These are phyloP conservation scores for Taphrina populina DNA, from an alignment of 1,139 yeast genomes.

Conservation along the genomic window DNA sequence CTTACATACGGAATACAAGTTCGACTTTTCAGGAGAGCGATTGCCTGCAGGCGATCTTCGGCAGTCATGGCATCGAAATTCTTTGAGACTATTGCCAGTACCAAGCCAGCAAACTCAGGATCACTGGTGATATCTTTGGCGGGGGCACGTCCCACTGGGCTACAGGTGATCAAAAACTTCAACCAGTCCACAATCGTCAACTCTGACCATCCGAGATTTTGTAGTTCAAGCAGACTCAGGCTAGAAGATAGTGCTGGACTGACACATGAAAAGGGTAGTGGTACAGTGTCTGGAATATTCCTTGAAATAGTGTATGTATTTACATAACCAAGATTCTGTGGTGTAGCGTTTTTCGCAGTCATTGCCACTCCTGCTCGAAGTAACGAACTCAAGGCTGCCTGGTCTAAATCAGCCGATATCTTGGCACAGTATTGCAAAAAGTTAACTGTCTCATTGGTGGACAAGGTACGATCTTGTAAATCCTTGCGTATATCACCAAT, in stretches of 20 bases:
- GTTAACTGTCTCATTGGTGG: slow-evolving; percentile 35
- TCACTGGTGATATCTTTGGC: slow-evolving; percentile 40
- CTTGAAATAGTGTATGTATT: slow-evolving; percentile 40
- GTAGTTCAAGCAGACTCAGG: slow-evolving; percentile 39
- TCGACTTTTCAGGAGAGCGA: slow-evolving; percentile 39
- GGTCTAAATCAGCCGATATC: slow-evolving; percentile 33
- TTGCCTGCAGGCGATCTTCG: slow-evolving; percentile 36
- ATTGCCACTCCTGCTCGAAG: slow-evolving; percentile 38
- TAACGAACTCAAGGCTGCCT: slow-evolving; percentile 31
- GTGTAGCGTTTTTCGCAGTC: slow-evolving; percentile 37
- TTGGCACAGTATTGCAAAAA: slow-evolving; percentile 38
- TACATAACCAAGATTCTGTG: slow-evolving; percentile 40
- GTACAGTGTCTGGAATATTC: slow-evolving; percentile 42
- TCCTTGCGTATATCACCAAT: slow-evolving; percentile 43
- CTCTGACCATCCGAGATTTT: slow-evolving; percentile 42
- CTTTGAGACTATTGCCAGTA: slow-evolving; percentile 41
- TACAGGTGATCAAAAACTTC: slow-evolving; percentile 38
- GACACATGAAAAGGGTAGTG: slow-evolving; percentile 45
- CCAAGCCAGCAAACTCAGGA: slow-evolving; percentile 42
- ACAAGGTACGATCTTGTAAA: slow-evolving; percentile 42
- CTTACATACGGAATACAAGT: slow-evolving; percentile 45
- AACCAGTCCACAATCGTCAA: slow-evolving; percentile 43
- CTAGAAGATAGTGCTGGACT: slow-evolving; percentile 41
- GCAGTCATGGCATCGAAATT: slow-evolving; percentile 42
- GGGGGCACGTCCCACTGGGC: neutral